A percentile compares a stretch with the other conserved stretches of the same genome.
These are phyloP conservation scores for Nakazawaea pomicola DNA, from an alignment of 805 yeast species.

Conservation along the genomic window DNA sequence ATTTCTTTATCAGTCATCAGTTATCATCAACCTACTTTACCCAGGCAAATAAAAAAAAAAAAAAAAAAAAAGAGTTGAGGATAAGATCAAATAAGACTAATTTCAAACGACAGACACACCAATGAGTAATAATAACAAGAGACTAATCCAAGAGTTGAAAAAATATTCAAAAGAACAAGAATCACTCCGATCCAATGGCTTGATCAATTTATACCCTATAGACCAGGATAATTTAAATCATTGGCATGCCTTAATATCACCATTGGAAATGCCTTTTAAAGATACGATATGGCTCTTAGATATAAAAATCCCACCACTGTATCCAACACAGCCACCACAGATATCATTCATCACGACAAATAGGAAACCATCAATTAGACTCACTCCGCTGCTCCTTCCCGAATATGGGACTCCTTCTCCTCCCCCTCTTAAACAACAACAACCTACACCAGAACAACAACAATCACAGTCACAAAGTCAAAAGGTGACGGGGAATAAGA, in stretches of 20 bases:
- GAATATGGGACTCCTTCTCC: too few relatives aligned
- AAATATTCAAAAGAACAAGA: constrained; percentile 24
- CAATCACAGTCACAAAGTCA: too few relatives aligned
- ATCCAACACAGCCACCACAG: constrained; percentile 58
- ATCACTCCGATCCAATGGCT: constrained; percentile 21
- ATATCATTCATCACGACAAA: constrained; percentile 32
- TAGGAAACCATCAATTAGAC: too few relatives aligned
- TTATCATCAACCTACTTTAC: too few relatives aligned
- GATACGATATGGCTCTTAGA: constrained; percentile 45
- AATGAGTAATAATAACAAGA: constrained; percentile 23
- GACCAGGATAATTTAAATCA: constrained; percentile 37
- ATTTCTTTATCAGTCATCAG: too few relatives aligned
- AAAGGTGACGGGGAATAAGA: background rate
- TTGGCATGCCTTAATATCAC: constrained; percentile 40
- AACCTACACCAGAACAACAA: too few relatives aligned
- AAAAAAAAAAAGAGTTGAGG: background rate
- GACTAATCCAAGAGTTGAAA: constrained; percentile 33
- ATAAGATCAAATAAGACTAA: background rate
- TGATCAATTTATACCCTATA: constrained; percentile 39
- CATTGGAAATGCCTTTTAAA: constrained; percentile 42
- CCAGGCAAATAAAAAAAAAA: too few relatives aligned
- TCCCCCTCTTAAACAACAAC: too few relatives aligned
- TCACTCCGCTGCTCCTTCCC: too few relatives aligned
- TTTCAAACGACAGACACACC: background rate
- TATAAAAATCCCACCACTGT: constrained; percentile 39